A percentile compares a stretch with the other conserved stretches of the same genome.
phyloP scores from a whole-genome alignment of 2,329 filamentous ascomycete species.

The Aspergillus sp. region DNA sequence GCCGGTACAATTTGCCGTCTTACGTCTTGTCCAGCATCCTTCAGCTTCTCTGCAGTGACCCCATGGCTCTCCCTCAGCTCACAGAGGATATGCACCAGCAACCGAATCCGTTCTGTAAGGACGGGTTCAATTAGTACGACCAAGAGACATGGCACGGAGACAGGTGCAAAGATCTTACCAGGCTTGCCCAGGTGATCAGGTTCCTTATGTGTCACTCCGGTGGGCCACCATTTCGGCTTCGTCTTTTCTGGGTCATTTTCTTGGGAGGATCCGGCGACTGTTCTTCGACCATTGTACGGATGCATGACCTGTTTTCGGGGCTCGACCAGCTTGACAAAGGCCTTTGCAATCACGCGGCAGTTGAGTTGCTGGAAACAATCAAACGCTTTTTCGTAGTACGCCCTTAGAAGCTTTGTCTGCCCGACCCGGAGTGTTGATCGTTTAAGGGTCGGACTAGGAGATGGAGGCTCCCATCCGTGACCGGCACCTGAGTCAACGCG shows the following conservation, averaged over 20 bases:
- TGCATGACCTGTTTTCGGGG: conserved; percentile 46
- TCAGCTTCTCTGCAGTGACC: conserved; percentile 39
- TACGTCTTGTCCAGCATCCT: conserved; percentile 41
- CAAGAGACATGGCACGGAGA: not conserved
- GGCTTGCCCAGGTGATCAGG: conserved; percentile 46
- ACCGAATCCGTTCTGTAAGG: conserved; percentile 37
- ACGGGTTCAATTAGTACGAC: not conserved
- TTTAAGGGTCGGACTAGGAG: conserved; percentile 20
- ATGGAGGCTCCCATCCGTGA: conserved; percentile 18
- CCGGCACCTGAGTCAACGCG: conserved; percentile 16
- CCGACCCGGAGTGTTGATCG: conserved; percentile 31
- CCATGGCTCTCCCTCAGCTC: conserved; percentile 36
- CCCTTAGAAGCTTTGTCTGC: conserved; percentile 25
- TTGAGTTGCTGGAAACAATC: conserved; percentile 43
- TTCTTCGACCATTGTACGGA: conserved; percentile 45
- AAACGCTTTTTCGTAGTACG: conserved; percentile 42
- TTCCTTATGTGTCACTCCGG: conserved; percentile 43
- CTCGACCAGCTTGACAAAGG: conserved; percentile 44
- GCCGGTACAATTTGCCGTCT: conserved; percentile 36
- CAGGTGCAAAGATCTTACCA: conserved; percentile 28
- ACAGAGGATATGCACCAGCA: conserved; percentile 43
- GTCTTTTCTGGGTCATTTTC: conserved; percentile 43
- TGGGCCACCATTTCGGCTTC: conserved; percentile 42
- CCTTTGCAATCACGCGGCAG: conserved; percentile 43
- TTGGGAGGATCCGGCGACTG: conserved; percentile 20